Base-by-base conservation (phyloP, 306 rosid genomes). In the Glycine tomentella region DNA sequence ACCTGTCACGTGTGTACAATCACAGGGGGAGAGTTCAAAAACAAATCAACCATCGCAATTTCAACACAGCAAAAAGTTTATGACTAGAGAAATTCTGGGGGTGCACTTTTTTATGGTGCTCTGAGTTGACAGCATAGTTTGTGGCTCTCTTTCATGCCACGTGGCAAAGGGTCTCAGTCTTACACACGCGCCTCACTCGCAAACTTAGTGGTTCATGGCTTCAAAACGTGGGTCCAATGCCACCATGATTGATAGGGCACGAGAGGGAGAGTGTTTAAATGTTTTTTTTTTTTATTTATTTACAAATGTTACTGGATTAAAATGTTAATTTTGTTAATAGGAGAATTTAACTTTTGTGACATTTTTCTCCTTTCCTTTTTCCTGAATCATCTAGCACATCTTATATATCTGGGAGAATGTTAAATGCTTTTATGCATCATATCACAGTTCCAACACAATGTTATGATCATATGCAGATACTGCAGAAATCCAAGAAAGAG, bases 1-100 rank as follows among this genome's bases (percentile, higher is more conserved):
- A 79, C 86, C 67, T 76, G 86, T 89, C 96, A 87, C 93, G 86
- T 87, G 90, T 72, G 74, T 15, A 69, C 83, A 65, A 75, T 90
- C 89, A 79, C 80, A 88, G 65, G 31, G 84, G 14, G 67, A 75
- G 67, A 42, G n/a, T 44, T 52, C 38, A 62, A 74, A 31, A 76
- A 40, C 42, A 48, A 61, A 14, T 40, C 14, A 72, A 20, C 66
- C 74, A 25, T 25, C 3, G 14, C 51, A 45, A 42, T 36, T 36
- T 36, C 44, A 81, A 71, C 38, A 16, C 14, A 36, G 72, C 3
- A 75, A 45, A 11, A 63, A 31, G 69, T 25, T 25, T 25, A 2
- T 25, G 31, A 25, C 80, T 79, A 78, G 69, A 83, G 81, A 78
- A 80, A 71, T 40, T 67, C 74, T 25, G 72, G 42, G 42, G 57